Conservation (phyloP, 768 basidiomycete genomes). For the Panaeolus papilionaceus region DNA sequence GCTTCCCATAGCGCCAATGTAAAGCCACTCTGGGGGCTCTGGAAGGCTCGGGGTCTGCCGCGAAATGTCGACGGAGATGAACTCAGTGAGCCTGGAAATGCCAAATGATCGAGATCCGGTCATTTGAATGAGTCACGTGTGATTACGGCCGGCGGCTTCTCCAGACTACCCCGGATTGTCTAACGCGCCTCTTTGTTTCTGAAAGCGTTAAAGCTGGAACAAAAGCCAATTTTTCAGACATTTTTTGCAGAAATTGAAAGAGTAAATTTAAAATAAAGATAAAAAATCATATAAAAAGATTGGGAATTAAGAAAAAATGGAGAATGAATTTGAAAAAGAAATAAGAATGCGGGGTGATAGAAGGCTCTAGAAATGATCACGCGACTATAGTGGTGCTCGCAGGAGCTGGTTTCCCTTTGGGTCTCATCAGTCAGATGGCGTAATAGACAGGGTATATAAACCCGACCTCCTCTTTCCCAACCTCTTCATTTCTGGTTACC, state of each 20-base stretch:
- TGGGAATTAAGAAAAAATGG: neutral
- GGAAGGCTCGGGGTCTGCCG: conserved; percentile 10
- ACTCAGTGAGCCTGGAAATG: conserved; percentile 19
- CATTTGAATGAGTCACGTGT: conserved; percentile 14
- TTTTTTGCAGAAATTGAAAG: neutral
- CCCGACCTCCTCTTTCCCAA: conserved; percentile 18
- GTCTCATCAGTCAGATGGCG: conserved; percentile 28
- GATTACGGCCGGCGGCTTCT: conserved; percentile 25
- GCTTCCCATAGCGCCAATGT: neutral
- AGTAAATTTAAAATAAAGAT: conserved; percentile 7
- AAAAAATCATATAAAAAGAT: conserved; percentile 14
- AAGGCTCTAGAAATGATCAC: conserved; percentile 30
- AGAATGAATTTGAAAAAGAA: neutral
- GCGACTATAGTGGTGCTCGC: conserved; percentile 21
- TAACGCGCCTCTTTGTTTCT: conserved; percentile 10
- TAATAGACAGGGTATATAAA: conserved; percentile 32
- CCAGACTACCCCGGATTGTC: conserved; percentile 15
- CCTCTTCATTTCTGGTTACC: conserved; percentile 18
- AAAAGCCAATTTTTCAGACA: neutral
- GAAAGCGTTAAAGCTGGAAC: neutral
- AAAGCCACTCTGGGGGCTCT: conserved; percentile 3
- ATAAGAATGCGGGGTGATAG: conserved; percentile 20
- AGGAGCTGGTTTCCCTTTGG: conserved; percentile 25
- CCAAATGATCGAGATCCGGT: conserved; percentile 22
- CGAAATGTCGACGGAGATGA: conserved; percentile 3